phyloP scores from a whole-genome alignment of 805 yeast species.

The Kodamaea laetipori region DNA sequence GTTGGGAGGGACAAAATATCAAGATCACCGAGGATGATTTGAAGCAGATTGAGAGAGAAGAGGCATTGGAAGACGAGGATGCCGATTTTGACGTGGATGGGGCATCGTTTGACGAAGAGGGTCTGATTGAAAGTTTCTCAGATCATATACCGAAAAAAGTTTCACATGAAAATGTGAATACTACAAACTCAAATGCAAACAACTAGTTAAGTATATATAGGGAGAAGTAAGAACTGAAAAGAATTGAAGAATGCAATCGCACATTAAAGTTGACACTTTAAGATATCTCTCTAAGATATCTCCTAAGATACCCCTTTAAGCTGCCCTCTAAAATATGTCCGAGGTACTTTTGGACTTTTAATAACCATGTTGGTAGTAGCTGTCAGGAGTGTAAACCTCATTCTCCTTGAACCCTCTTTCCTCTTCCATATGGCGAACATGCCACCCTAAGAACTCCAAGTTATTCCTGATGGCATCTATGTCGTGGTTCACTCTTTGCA shows the following conservation, averaged over 20 bases:
- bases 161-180: constrained; percentile 1
- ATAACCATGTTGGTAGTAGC: constrained; percentile 13
- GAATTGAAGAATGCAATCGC: constrained; percentile 3
- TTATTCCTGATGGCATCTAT: constrained; percentile 33
- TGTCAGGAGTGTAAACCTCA: constrained; percentile 31
- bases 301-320: too few species aligned
- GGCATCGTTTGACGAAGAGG: constrained; percentile 21
- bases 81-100: constrained; percentile 17
- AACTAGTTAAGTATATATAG: too few species aligned
- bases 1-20: constrained; percentile 41
- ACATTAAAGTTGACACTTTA: too few species aligned
- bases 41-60: constrained; percentile 4
- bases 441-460: constrained; percentile 38
- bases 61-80: constrained; percentile 13
- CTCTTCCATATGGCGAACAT: constrained; percentile 35
- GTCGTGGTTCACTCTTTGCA: constrained; percentile 29
- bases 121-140: constrained; percentile 14
- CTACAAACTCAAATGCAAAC: background rate
- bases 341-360: constrained; percentile 2
- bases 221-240: background rate
- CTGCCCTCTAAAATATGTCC: too few species aligned
- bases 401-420: constrained; percentile 28
- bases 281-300: too few species aligned
- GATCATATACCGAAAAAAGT: background rate
- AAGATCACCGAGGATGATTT: constrained; percentile 20